Base-by-base conservation (phyloP, 495 filamentous ascomycete genomes). In the Aspergillus bridgeri region DNA sequence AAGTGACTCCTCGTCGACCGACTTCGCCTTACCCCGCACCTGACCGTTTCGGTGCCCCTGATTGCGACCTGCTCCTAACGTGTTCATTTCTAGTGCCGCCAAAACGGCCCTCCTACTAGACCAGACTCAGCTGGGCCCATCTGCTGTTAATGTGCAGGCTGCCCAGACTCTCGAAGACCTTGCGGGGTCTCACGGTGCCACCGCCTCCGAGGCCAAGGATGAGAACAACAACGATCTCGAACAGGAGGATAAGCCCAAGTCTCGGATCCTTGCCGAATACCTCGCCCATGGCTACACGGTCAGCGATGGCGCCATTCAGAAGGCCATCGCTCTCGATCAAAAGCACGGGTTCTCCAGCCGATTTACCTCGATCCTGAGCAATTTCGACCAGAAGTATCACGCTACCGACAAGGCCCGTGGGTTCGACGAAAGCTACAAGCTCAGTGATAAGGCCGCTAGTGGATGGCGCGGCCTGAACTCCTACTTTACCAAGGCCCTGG, bases 71-170 rank as follows among this genome's bases (percentile, higher is more conserved):
- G 11, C 0, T 38, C 24, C 55, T 60, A 53, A 60, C 48, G 27
- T 27, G 48, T 17, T 18, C 5, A 17, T 29, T 13, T 53, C 5
- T 25, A 83, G 81, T 22, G 94, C 94, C 13, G 91, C 93, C 15
- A 96, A 96, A 74, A 98, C 94, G 22, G 94, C 94, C 18, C 89
- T 96, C 24, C 90, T 98, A 52, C 87, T 98, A 54, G 92, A 98
- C 72, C 90, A 96, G 73, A 98, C 95, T 62, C 86, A 91, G 74
- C 86, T 98, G 51, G 92, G 93, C 62, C 73, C 84, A 42, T 85
- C 86, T 48, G 81, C 91, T 53, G 92, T 98, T 56, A 78, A 85
- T 45, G 94, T 98, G 58, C 79, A 86, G 49, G 73, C 83, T 48
- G 84, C 87, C 20, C 77, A 84, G 27, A 83, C 81, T 63, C 77